These are phyloP conservation scores for Fusarium nodosum DNA, from an alignment of 2,329 filamentous ascomycete species.

Conservation along the genomic window DNA sequence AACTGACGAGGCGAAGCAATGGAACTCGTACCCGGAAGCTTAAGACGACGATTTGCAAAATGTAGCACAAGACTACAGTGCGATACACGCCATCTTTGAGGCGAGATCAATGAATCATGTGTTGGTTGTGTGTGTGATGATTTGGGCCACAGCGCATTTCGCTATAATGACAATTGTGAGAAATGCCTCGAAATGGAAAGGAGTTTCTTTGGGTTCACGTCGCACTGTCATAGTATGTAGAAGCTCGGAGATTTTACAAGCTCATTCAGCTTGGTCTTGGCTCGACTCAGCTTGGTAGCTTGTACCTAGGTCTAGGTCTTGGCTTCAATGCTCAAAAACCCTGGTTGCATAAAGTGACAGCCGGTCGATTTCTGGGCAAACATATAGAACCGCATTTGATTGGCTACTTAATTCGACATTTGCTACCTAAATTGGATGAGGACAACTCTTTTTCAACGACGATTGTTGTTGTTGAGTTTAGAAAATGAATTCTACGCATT, in stretches of 20 bases:
- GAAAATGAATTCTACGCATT: not conserved
- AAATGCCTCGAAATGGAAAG: not conserved
- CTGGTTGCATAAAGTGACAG: slow-evolving; percentile 36
- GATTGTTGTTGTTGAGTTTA: not conserved
- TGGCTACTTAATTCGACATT: slow-evolving; percentile 25
- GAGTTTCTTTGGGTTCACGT: not conserved
- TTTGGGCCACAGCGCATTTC: not conserved
- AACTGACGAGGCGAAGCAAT: slow-evolving; percentile 8
- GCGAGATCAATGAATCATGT: slow-evolving; percentile 7
- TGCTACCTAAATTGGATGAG: slow-evolving; percentile 22
- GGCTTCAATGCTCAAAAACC: slow-evolving; percentile 23
- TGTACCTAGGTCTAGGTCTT: slow-evolving; percentile 6
- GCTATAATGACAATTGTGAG: slow-evolving; percentile 1
- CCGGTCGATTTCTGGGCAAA: slow-evolving; percentile 17
- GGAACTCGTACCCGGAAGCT: not conserved
- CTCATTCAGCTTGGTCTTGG: slow-evolving; percentile 6
- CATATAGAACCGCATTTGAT: slow-evolving; percentile 14
- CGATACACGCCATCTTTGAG: not conserved
- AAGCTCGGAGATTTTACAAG: slow-evolving; percentile 3
- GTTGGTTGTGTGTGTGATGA: not conserved
- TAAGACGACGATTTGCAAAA: not conserved
- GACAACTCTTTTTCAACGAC: slow-evolving; percentile 41
- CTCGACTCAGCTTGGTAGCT: slow-evolving; percentile 7
- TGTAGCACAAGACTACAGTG: not conserved
- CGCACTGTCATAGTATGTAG: not conserved